Base-by-base conservation (phyloP, 2,329 filamentous ascomycete genomes). In the Stachybotrys chartarum region DNA sequence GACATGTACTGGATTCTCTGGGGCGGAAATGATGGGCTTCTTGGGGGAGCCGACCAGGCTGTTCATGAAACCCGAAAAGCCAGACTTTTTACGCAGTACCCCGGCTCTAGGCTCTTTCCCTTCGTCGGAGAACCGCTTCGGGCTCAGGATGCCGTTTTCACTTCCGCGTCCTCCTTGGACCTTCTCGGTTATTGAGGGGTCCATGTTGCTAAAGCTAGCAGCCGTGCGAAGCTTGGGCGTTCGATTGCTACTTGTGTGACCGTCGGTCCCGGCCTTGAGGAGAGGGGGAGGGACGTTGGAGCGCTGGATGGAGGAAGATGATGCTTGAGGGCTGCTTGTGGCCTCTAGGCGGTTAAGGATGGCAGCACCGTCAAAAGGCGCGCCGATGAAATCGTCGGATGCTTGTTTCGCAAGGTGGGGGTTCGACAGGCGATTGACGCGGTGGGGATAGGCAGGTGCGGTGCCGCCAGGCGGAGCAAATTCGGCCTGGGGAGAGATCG, bases 1-100 rank as follows among this genome's bases (percentile, higher is more conserved):
- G 65, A 99, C 90, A 74, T 97, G 94, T 57, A 97, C 91, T 51
- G 94, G 94, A 66, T 99, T 97, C 72, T 96, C 92, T 54, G 94
- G 94, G 44, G 91, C 90, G n/a, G 94, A 97, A 65, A 99, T 99
- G 71, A 93, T 85, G 50, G 94, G 91, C 61, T 91, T 90, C 72
- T 92, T 90, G 54, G 90, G 91, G 42, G 91, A 93, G 61, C 90
- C 88, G 57, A 95, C 85, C 58, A 87, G 69, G 69, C 87, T 93
- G 70, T 86, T 93, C 78, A 96, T 86, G 66, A 96, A 91, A 62
- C 86, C 90, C 16, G 90, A 91, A 68, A 96, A 91, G 56, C 90
- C 91, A 53, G 88, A 89, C 77, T 95, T 96, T 76, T 95, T 95
- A 66, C 90, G 83, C 58, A 86, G 72, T 58, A 86, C 76, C 57